These are phyloP conservation scores for Macrolepiota albuminosa DNA, from an alignment of 768 basidiomycete genomes.

Conservation along the genomic window DNA sequence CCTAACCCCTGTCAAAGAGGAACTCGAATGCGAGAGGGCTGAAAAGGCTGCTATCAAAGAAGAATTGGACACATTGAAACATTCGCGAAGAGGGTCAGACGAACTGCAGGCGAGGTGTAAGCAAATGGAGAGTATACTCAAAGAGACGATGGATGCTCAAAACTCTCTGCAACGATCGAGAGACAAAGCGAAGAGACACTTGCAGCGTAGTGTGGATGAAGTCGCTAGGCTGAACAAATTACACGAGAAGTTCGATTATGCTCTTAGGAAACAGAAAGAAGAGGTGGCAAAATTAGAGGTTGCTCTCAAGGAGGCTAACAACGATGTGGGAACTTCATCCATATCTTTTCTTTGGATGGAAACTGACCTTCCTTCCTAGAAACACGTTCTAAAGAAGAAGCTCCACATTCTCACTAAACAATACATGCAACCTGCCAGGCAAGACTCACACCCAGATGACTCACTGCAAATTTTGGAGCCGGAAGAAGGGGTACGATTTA, in stretches of 20 bases:
- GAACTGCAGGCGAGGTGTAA: not conserved
- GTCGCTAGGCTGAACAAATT: conserved; percentile 1
- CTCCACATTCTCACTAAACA: conserved; percentile 11
- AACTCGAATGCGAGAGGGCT: conserved; percentile 6
- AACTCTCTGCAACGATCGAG: not conserved
- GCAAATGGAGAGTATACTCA: not conserved
- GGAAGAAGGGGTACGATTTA: not conserved
- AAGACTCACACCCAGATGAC: conserved; percentile 11
- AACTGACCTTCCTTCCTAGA: conserved; percentile 2
- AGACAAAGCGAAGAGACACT: not conserved
- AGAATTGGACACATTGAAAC: not conserved
- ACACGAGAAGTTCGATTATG: conserved; percentile 1
- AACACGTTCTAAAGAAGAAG: conserved; percentile 9
- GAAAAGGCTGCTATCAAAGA: not conserved
- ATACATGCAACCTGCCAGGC: not conserved
- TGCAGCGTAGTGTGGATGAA: not conserved
- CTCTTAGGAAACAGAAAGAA: conserved; percentile 6
- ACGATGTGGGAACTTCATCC: conserved; percentile 3
- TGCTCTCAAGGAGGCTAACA: conserved; percentile 3
- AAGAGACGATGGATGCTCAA: not conserved
- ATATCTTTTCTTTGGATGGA: not conserved
- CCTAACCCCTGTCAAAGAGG: not conserved
- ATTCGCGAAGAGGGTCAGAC: not conserved
- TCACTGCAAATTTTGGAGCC: conserved; percentile 13
- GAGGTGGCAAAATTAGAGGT: conserved; percentile 2